Conservation (phyloP, 257 asterid species). For the Solanum pinnatisectum region DNA sequence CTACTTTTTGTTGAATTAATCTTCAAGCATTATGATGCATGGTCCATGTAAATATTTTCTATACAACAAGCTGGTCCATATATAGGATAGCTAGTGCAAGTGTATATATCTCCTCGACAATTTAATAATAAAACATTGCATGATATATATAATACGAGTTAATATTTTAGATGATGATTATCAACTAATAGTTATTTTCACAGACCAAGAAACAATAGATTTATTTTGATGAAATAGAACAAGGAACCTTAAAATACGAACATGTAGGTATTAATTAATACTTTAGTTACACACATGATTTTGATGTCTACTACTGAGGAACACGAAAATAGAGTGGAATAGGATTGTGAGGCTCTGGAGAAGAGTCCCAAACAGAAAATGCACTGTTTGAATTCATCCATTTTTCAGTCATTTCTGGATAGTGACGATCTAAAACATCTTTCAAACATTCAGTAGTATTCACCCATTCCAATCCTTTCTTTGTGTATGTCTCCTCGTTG, state of each 20-base stretch:
- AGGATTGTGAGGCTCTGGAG: slow-evolving; percentile 23
- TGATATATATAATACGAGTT: too few species aligned
- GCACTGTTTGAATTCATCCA: slow-evolving; percentile 64
- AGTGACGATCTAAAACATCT: slow-evolving; percentile 48
- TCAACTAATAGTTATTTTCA: too few species aligned
- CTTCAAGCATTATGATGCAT: neutral
- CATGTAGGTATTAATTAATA: neutral
- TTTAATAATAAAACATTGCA: too few species aligned
- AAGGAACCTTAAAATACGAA: neutral
- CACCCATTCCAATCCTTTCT: slow-evolving; percentile 60
- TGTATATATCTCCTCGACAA: neutral
- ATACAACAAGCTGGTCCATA: neutral
- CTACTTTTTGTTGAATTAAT: neutral
- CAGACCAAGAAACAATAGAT: too few species aligned
- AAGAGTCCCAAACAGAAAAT: slow-evolving; percentile 57
- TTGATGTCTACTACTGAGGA: slow-evolving; percentile 2
- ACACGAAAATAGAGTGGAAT: slow-evolving; percentile 46
- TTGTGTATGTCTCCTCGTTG: slow-evolving; percentile 48
- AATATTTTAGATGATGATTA: too few species aligned
- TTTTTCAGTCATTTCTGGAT: slow-evolving; percentile 42
- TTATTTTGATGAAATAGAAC: neutral
- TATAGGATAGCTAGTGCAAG: neutral
- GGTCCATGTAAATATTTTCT: neutral
- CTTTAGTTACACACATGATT: neutral
- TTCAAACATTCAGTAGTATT: slow-evolving; percentile 45